Evolutionary conservation across 2,329 filamentous ascomycete species (phyloP).

Genomic region (Parafenestella ontariensis): DNA sequence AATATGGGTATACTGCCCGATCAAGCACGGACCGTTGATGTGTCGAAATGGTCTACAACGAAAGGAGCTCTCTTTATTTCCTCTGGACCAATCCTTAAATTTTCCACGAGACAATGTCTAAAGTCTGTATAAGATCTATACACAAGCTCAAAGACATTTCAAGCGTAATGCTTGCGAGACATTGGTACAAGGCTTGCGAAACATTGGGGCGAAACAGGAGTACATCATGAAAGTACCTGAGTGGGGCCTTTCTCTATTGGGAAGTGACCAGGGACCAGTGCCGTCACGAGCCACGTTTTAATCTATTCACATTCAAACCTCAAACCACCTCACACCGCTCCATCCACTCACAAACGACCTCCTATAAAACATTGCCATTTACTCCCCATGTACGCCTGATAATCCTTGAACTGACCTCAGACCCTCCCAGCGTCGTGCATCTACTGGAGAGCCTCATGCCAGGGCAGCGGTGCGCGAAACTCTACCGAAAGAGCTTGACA

Average conservation of each 20-base stretch:
- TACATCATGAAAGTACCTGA: conserved; percentile 10
- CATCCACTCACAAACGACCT: conserved; percentile 19
- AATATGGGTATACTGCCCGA: background rate
- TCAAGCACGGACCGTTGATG: background rate
- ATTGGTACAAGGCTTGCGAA: too few species aligned
- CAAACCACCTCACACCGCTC: conserved; percentile 15
- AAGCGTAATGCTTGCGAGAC: too few species aligned
- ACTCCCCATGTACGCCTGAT: background rate
- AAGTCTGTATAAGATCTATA: too few species aligned
- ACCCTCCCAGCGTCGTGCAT: background rate
- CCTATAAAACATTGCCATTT: background rate
- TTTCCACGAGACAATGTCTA: background rate
- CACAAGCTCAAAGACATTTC: conserved; percentile 12
- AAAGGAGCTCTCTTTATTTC: background rate
- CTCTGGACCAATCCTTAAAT: background rate
- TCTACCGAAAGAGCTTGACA: conserved; percentile 1
- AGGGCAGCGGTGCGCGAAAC: background rate
- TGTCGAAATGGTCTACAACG: background rate
- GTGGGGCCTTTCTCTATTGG: conserved; percentile 4
- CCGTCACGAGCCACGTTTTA: conserved; percentile 7
- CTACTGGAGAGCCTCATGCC: conserved; percentile 3
- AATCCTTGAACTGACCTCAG: background rate
- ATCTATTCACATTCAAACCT: conserved; percentile 25
- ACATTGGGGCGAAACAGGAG: conserved; percentile 16
- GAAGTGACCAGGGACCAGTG: conserved; percentile 9